Conservation (phyloP, 495 filamentous ascomycete species). For the Collariella sp. region DNA sequence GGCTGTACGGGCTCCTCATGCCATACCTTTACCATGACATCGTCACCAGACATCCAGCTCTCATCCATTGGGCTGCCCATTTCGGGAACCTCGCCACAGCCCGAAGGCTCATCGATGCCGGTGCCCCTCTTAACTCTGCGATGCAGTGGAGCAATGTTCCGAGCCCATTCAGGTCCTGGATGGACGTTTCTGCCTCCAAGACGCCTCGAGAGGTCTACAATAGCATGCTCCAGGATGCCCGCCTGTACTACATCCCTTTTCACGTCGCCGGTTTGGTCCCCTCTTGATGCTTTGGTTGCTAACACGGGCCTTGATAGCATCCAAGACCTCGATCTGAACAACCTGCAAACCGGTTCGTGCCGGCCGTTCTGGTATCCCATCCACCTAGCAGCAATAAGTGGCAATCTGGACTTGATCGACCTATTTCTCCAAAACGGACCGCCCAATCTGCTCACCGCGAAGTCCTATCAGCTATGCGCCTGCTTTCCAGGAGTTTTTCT, state of each 20-base stretch:
- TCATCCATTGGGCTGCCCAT: conserved; percentile 8
- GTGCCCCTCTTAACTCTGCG: background rate
- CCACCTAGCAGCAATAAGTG: conserved; percentile 3
- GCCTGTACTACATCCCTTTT: background rate
- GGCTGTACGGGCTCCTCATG: background rate
- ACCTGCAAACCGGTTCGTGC: no score
- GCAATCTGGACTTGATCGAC: background rate
- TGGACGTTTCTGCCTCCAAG: background rate
- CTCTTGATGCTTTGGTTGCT: background rate
- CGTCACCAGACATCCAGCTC: background rate
- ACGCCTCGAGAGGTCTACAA: background rate
- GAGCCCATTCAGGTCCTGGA: background rate
- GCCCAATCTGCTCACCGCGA: background rate
- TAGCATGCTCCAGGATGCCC: background rate
- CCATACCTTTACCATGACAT: background rate
- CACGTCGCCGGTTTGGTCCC: background rate
- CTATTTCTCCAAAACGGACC: background rate
- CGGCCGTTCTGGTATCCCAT: background rate
- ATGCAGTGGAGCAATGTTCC: background rate
- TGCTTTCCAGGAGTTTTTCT: background rate
- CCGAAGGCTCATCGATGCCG: background rate
- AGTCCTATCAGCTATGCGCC: background rate
- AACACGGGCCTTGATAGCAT: background rate
- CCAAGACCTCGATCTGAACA: no score
- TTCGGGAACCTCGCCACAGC: background rate